Base-by-base conservation (phyloP, 2,329 filamentous ascomycete species). In the Colletotrichum filicis region DNA sequence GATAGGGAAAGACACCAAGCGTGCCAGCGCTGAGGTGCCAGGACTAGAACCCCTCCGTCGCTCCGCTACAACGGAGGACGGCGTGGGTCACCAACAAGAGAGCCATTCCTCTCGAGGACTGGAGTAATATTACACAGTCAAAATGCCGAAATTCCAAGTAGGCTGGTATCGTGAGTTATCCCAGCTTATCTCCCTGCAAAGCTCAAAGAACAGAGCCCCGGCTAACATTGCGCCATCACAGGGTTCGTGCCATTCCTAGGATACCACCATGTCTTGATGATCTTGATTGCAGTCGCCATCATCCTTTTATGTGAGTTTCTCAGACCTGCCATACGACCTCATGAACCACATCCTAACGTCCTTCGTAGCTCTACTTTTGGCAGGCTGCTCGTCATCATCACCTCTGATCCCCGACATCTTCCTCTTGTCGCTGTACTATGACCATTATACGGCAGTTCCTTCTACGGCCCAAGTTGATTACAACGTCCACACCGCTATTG, bases 401-500 rank as follows among this genome's bases (percentile, higher is more conserved):
- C 97, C 96, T 2, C 87, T 97, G 68, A 98, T 99, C 78, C 97
- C 97, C 30, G 92, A 92, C 80, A 98, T 99, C 84, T 99, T 98
- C 89, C 91, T 99, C 77, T 94, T 99, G 76, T 98, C 95, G n/a
- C 91, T 99, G 79, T 98, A 97, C 90, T 99, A 98, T 87, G 87
- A 97, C 82, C 88, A 90, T 75, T 98, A 98, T 85, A 91, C 92
- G 24, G 94, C 97, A 3, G 87, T 90, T 32, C 96, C 96, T 77
- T 92, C 94, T 78, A 94, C 95, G 5, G 90, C 96, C 11, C 96
- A 98, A 85, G 95, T 98, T 77, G 92, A 98, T 82, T 97, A 97
- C 74, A 94, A 93, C 71, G 93, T 97, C 73, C 93, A 94, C 75
- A 91, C 91, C 19, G 94, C 95, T 70, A 97, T 98, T 78, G 89